Percentiles rank a stretch among this genome's conserved stretches.
Conservation (phyloP, 257 asterid species). For the Salvia hispanica region DNA sequence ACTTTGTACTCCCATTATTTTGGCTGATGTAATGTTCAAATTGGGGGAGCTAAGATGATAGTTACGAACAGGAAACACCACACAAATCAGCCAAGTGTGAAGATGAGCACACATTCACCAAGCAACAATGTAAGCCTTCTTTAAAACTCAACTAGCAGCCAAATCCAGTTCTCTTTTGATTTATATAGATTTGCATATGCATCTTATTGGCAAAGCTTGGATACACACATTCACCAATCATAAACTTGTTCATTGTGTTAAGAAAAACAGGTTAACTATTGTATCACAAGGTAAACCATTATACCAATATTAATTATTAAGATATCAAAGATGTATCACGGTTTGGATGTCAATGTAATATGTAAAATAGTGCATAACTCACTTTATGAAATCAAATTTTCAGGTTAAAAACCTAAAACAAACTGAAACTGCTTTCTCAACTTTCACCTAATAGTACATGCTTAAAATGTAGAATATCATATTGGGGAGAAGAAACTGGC, state of each 20-base stretch:
- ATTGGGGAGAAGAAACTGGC: neutral
- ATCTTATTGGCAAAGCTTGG: neutral
- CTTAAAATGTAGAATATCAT: neutral
- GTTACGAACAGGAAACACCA: neutral
- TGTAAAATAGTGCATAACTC: neutral
- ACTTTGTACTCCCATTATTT: too few relatives aligned
- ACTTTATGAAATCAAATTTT: neutral
- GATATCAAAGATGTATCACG: neutral
- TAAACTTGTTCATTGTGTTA: neutral
- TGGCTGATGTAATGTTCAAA: constrained; percentile 13
- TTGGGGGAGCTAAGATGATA: neutral
- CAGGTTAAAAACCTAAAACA: neutral
- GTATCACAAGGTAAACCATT: neutral
- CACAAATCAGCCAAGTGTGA: neutral
- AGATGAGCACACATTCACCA: constrained; percentile 11
- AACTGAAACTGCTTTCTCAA: neutral
- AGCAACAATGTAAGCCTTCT: constrained; percentile 8
- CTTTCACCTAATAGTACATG: neutral
- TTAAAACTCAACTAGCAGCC: neutral
- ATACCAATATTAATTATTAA: neutral
- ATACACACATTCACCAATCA: too few relatives aligned
- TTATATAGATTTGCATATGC: neutral
- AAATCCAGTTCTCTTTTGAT: neutral
- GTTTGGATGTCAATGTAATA: neutral
- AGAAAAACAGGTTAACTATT: neutral